phyloP scores from a whole-genome alignment of 495 filamentous ascomycete genomes.

The Cladorrhinum samala region DNA sequence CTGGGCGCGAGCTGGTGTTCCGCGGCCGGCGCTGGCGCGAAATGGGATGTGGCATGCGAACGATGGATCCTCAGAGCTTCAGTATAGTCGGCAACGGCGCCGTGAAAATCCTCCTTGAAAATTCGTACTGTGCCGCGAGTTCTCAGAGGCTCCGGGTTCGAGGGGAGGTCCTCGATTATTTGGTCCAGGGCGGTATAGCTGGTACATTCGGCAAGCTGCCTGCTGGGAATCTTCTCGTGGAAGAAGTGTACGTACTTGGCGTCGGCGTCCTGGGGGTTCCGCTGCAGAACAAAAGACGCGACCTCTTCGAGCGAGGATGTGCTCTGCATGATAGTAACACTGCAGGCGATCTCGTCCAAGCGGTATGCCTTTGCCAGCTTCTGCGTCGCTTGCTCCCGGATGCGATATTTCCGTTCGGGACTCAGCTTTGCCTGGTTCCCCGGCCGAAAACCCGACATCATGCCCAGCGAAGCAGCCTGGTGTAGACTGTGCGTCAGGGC shows the following conservation, averaged over 20 bases:
- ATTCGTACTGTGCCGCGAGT: conserved; percentile 67
- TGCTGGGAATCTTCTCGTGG: conserved; percentile 76
- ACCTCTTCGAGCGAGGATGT: conserved; percentile 74
- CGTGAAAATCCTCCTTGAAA: conserved; percentile 67
- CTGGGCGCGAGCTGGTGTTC: conserved; percentile 31
- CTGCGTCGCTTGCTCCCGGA: conserved; percentile 70
- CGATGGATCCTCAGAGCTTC: conserved; percentile 55
- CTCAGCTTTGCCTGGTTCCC: conserved; percentile 61
- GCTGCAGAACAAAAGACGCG: conserved; percentile 62
- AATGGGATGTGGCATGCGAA: conserved; percentile 41
- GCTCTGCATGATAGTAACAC: conserved; percentile 76
- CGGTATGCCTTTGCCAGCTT: conserved; percentile 69
- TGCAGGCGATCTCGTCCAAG: conserved; percentile 73
- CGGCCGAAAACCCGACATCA: conserved; percentile 50
- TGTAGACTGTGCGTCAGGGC: conserved; percentile 44
- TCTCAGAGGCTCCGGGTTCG: conserved; percentile 58
- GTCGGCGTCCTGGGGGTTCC: conserved; percentile 55
- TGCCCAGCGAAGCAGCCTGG: conserved; percentile 52
- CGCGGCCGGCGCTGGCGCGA: conserved; percentile 26
- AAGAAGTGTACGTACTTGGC: conserved; percentile 83
- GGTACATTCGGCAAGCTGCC: conserved; percentile 69
- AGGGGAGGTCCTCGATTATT: conserved; percentile 55
- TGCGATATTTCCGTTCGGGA: conserved; percentile 63
- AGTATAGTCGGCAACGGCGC: conserved; percentile 62
- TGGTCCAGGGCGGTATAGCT: conserved; percentile 57